Evolutionary conservation across 192 early-diverging fungal genomes (phyloP).

Genomic region (Diversispora eburnea): DNA sequence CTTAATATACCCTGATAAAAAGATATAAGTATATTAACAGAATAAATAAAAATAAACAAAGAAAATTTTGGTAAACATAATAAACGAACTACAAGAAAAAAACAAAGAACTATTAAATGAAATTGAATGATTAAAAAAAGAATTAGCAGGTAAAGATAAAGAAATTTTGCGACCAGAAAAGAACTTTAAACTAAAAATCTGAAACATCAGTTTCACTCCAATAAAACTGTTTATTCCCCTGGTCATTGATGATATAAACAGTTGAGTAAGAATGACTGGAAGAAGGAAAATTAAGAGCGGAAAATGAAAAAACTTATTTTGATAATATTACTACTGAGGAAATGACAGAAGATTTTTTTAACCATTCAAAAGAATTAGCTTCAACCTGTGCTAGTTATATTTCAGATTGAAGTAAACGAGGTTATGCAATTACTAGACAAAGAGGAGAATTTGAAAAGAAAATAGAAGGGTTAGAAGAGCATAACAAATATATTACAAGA

Average conservation of each 20-base stretch:
- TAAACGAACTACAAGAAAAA: conserved; percentile 2
- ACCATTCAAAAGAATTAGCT: conserved; percentile 21
- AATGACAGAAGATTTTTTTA: conserved; percentile 20
- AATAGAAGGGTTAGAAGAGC: background rate
- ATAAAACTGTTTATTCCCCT: conserved; percentile 19
- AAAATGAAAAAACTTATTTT: conserved; percentile 20
- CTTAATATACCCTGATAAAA: too few species aligned
- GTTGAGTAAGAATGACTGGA: conserved; percentile 19
- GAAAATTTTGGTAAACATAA: background rate
- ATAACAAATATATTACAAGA: background rate
- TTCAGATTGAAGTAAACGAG: too few species aligned
- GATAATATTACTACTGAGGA: conserved; percentile 27
- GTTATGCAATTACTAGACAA: too few species aligned
- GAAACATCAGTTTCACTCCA: conserved; percentile 4
- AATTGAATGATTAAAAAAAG: background rate
- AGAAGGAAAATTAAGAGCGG: conserved; percentile 25
- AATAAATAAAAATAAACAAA: too few species aligned
- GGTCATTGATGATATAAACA: conserved; percentile 21
- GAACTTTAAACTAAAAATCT: conserved; percentile 21
- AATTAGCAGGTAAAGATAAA: too few species aligned
- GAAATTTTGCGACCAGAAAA: too few species aligned
- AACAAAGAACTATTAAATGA: conserved; percentile 8
- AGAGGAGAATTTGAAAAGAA: too few species aligned
- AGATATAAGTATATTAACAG: too few species aligned
- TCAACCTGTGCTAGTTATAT: background rate